Evolutionary conservation across 192 early-diverging fungal genomes (phyloP).

Genomic region (Cladochytrium replicatum): DNA sequence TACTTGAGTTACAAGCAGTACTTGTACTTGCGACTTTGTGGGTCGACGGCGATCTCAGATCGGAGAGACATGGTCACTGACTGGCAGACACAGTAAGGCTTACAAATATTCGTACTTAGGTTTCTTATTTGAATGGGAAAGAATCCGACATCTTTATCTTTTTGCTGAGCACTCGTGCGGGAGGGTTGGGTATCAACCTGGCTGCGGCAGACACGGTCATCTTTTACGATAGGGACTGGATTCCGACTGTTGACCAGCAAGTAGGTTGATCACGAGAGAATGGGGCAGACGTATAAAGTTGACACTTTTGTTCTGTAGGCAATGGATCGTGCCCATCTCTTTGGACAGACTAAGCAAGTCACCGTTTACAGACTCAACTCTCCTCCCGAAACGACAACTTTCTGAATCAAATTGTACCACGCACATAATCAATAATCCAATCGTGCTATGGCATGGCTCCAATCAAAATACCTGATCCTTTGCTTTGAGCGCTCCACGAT

Average conservation of each 20-base stretch:
- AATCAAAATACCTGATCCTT: too few species aligned
- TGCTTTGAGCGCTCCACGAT: too few species aligned
- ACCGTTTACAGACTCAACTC: conserved; percentile 82
- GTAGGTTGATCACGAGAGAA: too few species aligned
- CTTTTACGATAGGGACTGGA: conserved; percentile 76
- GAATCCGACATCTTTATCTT: conserved; percentile 47
- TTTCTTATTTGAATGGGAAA: conserved; percentile 10
- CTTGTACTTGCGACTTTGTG: conserved; percentile 78
- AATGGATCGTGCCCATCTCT: conserved; percentile 91
- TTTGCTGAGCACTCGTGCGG: conserved; percentile 87
- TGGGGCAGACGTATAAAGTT: conserved; percentile 84
- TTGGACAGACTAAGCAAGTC: conserved; percentile 88
- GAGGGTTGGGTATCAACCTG: conserved; percentile 94
- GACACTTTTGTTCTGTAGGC: conserved; percentile 49
- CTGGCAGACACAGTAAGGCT: neutral
- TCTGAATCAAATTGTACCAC: too few species aligned
- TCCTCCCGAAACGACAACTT: too few species aligned
- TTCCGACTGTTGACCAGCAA: conserved; percentile 66
- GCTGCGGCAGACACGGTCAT: conserved; percentile 96
- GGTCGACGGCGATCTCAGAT: conserved; percentile 60
- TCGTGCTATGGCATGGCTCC: too few species aligned
- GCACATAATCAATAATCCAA: too few species aligned
- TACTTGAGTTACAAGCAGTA: neutral
- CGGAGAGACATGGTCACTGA: conserved; percentile 7
- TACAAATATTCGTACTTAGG: neutral